Evolutionary conservation across 2,329 filamentous ascomycete genomes (phyloP), one percentile per base, ranked within the genome.

Genomic region (Epichloe sp.): DNA sequence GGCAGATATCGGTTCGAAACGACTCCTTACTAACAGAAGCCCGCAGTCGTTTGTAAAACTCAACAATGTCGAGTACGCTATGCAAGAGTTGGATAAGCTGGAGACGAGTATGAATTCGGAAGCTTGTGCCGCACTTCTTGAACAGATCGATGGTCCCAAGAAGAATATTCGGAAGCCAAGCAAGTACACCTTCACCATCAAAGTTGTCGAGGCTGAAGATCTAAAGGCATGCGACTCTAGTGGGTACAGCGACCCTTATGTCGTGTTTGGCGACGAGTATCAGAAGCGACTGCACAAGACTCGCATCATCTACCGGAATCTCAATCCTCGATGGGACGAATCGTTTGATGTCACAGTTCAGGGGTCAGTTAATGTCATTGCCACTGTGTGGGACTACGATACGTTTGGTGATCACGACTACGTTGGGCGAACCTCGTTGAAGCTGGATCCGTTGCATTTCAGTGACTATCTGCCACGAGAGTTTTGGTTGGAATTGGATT

Each of bases 361-460:
- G 56, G 88, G 90, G 0, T 82, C 93, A 11, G 77, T 98, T 52
- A 96, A 97, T 60, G 82, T 98, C 58, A 94, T 97, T 62, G 90
- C 91, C 35, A 98, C 93, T 0, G 86, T 97, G 42, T 98, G 93
- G 93, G 93, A 98, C 68, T 95, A 93, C 76, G 93, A 98, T 70
- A 89, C 88, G 14, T 84, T 98, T 60, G 93, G 93, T 50, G 93
- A 97, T 63, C 93, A 98, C 63, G 93, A 98, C 63, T 97, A 95
- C 64, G 88, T 97, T 37, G 93, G 93, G 26, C 82, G 93, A 55
- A 97, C 93, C n/a, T 95, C 89, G 19, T 76, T 98, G 57, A 98
- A 98, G 69, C 75, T 98, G n/a, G 93, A 98, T 60, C 93, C 93
- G n/a, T 78, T 88, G 40, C 90, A 96, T 69, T 98, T 98, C 68